Conservation (phyloP, 441 rosid genomes). For the Populus tomentosa region DNA sequence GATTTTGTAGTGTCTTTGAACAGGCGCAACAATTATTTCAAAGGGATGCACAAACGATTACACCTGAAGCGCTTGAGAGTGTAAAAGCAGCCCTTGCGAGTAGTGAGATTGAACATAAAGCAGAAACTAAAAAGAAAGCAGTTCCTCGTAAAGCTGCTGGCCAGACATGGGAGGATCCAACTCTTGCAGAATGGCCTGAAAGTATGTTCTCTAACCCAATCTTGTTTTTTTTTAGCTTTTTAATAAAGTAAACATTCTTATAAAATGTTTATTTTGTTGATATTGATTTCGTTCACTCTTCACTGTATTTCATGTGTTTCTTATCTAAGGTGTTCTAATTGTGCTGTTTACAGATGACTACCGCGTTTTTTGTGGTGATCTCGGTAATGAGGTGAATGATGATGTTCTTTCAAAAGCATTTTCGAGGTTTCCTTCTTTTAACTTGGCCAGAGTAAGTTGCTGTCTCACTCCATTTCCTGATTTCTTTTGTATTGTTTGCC, state of each 20-base stretch:
- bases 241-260: no score
- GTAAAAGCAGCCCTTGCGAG: slow-evolving; percentile 94
- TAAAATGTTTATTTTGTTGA: background rate
- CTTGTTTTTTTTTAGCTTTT: background rate
- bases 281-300: background rate
- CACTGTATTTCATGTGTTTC: slow-evolving; percentile 2
- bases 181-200: slow-evolving; percentile 98
- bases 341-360: slow-evolving; percentile 61
- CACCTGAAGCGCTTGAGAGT: slow-evolving; percentile 91
- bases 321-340: background rate
- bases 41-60: slow-evolving; percentile 87
- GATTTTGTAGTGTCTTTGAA: slow-evolving; percentile 12
- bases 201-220: slow-evolving; percentile 35
- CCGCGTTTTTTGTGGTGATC: slow-evolving; percentile 95
- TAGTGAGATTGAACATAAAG: slow-evolving; percentile 86
- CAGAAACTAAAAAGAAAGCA: slow-evolving; percentile 85
- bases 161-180: slow-evolving; percentile 93
- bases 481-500: slow-evolving; percentile 1
- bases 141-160: slow-evolving; percentile 98
- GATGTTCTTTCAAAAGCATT: slow-evolving; percentile 97
- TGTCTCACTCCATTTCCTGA: slow-evolving; percentile 4
- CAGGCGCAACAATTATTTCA: slow-evolving; percentile 92
- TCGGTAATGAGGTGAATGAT: slow-evolving; percentile 99
- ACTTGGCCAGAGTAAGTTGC: slow-evolving; percentile 77
- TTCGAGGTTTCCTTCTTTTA: slow-evolving; percentile 87